Conservation (phyloP, 352 stramenopile genomes). For the Pythium grandisporangium region DNA sequence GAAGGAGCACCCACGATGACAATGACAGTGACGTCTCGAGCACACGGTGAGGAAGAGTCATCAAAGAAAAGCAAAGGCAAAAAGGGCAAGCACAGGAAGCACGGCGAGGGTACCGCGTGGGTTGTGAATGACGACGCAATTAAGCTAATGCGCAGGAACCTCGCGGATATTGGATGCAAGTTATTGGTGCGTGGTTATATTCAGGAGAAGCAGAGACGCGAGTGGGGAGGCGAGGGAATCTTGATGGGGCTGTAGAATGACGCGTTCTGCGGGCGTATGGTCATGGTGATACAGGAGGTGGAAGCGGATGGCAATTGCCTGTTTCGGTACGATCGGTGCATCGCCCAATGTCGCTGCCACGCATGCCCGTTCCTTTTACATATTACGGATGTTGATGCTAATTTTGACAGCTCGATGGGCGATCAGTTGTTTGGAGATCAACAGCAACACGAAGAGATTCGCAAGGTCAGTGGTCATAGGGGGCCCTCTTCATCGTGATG, state of each 20-base stretch:
- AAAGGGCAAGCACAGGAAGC: conserved; percentile 21
- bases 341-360: no score
- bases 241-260: no score
- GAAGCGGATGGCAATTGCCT: conserved; percentile 77
- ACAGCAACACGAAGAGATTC: conserved; percentile 49
- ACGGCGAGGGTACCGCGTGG: no score
- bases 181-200: conserved; percentile 23
- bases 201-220: neutral
- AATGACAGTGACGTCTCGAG: no score
- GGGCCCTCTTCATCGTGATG: no score
- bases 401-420: conserved; percentile 53
- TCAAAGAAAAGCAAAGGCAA: no score
- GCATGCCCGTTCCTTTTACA: neutral
- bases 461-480: conserved; percentile 22
- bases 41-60: no score
- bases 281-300: conserved; percentile 33
- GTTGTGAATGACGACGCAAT: conserved; percentile 31
- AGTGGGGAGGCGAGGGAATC: no score
- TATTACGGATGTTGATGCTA: neutral
- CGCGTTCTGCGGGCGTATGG: no score
- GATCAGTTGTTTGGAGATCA: conserved; percentile 76
- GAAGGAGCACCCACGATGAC: no score
- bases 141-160: conserved; percentile 40
- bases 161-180: conserved; percentile 55
- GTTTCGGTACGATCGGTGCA: conserved; percentile 40